These are phyloP conservation scores for Exophiala dermatitidis DNA, from an alignment of 2,329 filamentous ascomycete genomes.

Conservation along the genomic window DNA sequence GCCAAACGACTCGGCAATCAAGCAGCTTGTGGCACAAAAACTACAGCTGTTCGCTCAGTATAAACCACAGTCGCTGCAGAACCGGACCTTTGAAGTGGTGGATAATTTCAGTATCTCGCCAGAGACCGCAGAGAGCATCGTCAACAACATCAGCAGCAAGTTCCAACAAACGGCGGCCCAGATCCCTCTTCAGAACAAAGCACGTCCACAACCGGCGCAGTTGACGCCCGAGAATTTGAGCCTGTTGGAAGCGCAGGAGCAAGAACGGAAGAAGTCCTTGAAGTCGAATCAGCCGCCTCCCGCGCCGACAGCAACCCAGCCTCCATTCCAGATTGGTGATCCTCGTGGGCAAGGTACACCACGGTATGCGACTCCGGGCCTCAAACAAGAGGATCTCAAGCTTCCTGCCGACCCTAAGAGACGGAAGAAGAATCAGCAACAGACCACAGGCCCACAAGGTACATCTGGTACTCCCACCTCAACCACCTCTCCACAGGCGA, in stretches of 20 bases:
- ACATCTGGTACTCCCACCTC: slow-evolving; percentile 27
- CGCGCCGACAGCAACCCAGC: slow-evolving; percentile 45
- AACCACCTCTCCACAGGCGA: slow-evolving; percentile 30
- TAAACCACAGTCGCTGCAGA: slow-evolving; percentile 30
- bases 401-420: slow-evolving; percentile 50
- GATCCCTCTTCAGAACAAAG: slow-evolving; percentile 42
- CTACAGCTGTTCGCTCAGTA: slow-evolving; percentile 43
- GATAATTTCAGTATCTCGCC: slow-evolving; percentile 41
- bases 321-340: slow-evolving; percentile 50
- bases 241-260: slow-evolving; percentile 19
- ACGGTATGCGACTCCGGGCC: slow-evolving; percentile 42
- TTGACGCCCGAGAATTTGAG: slow-evolving; percentile 24
- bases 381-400: slow-evolving; percentile 52
- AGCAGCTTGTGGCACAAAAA: slow-evolving; percentile 30
- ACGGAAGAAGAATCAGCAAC: slow-evolving; percentile 44
- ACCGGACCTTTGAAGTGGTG: slow-evolving; percentile 35
- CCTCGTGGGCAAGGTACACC: slow-evolving; percentile 30
- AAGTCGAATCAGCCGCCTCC: slow-evolving; percentile 40
- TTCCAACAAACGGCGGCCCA: slow-evolving; percentile 35
- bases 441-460: slow-evolving; percentile 18
- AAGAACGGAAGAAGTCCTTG: slow-evolving; percentile 31
- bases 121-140: slow-evolving; percentile 34
- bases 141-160: slow-evolving; percentile 36
- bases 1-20: slow-evolving; percentile 33
- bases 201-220: slow-evolving; percentile 33